Percentiles rank a stretch among this genome's conserved stretches.
These are phyloP conservation scores for Cnidoscolus chayamansa DNA, from an alignment of 441 rosid species.

Conservation along the genomic window DNA sequence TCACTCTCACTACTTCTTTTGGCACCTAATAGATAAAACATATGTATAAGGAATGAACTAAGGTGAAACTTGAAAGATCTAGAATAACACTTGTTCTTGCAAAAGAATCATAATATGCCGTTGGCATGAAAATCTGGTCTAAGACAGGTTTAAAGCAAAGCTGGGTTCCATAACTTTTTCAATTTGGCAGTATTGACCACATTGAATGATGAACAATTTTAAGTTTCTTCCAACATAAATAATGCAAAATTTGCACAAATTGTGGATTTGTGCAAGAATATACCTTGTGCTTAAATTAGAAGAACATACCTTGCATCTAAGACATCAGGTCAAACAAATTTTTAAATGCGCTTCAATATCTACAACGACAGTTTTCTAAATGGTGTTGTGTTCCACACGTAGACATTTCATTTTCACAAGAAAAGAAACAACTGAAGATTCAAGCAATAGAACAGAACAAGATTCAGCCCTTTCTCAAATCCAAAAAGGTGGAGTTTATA, in stretches of 20 bases:
- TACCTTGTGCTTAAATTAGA: not conserved
- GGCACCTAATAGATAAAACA: not conserved
- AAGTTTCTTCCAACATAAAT: not conserved
- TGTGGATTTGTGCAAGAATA: too few relatives aligned
- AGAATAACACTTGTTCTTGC: not conserved
- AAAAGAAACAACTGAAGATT: too few relatives aligned
- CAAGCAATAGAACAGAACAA: not conserved
- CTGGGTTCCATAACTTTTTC: not conserved
- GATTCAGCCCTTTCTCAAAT: too few relatives aligned
- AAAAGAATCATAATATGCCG: not conserved
- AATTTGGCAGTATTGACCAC: not conserved
- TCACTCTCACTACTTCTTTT: not conserved
- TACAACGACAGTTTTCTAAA: not conserved
- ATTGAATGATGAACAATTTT: not conserved
- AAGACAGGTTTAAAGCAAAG: not conserved
- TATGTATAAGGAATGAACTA: not conserved
- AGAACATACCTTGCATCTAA: not conserved
- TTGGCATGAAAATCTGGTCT: not conserved
- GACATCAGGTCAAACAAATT: not conserved
- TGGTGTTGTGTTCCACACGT: not conserved
- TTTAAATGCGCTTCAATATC: not conserved
- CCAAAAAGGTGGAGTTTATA: not conserved
- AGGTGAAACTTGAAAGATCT: not conserved
- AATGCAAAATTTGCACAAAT: not conserved
- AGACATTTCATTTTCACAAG: not conserved